Evolutionary conservation across 2,329 filamentous ascomycete species (phyloP), one percentile per base, ranked within the genome.

Genomic region (Xylaria sp.): DNA sequence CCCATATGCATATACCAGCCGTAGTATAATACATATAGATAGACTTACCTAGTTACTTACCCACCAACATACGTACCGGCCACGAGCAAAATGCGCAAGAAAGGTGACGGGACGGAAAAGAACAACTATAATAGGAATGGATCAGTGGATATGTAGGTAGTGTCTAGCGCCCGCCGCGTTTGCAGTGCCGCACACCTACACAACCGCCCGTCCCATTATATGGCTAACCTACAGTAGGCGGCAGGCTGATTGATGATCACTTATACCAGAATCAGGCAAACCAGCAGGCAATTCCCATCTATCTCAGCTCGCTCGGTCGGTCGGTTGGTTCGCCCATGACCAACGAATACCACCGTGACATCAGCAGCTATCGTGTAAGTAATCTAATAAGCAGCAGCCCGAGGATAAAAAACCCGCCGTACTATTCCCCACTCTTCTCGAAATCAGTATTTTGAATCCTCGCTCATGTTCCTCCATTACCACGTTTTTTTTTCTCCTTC

Each of bases 261-360:
- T 28, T 28, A 28, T 28, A 28, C 28, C 28, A 28, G 28, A 28
- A 28, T 28, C 28, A 57, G 52, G 20, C 9, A 58, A 58, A n/a
- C 56, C 15, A 62, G 9, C 15, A 52, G 28, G 59, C 58, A 51
- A 55, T 48, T 63, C 12, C 13, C 23, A 9, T 15, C 15, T 54
- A 12, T 44, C 63, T 51, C 34, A 31, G 59, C 58, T 58, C 46
- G 48, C 25, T 39, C 39, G 1, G 31, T 34, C 34, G 1, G 34
- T 37, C 34, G 10, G 41, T 44, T 18, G 18, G 41, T 46, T 18
- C 13, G 31, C 25, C 50, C 48, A 44, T 67, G 60, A 67, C 68
- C 60, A 67, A 65, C 56, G 44, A 46, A 70, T 67, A 67, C 68
- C 18, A 70, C 68, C 48, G 56, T 67, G 20, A 39, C 44, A 70